Base-by-base conservation (phyloP, 768 basidiomycete genomes). In the Polyporus arcularius region DNA sequence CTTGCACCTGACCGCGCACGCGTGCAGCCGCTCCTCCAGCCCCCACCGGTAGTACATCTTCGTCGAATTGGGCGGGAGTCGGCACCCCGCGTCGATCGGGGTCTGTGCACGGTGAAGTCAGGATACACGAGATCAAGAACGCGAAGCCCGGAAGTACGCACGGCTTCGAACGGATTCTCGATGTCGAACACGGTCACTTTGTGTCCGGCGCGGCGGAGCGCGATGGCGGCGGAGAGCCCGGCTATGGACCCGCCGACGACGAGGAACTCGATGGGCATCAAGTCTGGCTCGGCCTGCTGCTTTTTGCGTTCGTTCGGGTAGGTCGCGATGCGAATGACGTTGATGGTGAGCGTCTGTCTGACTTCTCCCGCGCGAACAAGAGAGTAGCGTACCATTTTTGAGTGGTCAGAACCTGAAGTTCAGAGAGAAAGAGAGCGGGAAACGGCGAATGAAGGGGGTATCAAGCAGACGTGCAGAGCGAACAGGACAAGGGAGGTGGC, bases 21-120 rank as follows among this genome's bases (percentile, higher is more conserved):
- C 70, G 3, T 72, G 68, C 39, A 88, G 65, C 4, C 71, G 62
- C 7, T 79, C 75, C 30, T 75, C 77, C 5, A 85, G 73, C 10
- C 84, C 85, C 86, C 86, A 88, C 51, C 80, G 75, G 50, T 79
- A 76, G 18, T 85, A 71, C 3, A 86, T 69, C 57, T 79, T 79
- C 5, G 83, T 81, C 73, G 85, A 80, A 59, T 87, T 87, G 7
- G 86, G 85, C 26, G 85, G 82, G 10, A 85, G 71, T 14, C 80
- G 75, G 57, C 79, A 68, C 28, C 79, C 81, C 30, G 54, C 72
- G 42, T 57, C 59, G 21, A 62, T 71, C 6, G 74, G 26, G 11
- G 62, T 62, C 61, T 63, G 52, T 15, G 11, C 21, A 48, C 35
- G n/a, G 21, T 28, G 41, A 11, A 4, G 28, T 10, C 21, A n/a